phyloP scores from a whole-genome alignment of 495 filamentous ascomycete species.

The Stereocaulon alpinum region DNA sequence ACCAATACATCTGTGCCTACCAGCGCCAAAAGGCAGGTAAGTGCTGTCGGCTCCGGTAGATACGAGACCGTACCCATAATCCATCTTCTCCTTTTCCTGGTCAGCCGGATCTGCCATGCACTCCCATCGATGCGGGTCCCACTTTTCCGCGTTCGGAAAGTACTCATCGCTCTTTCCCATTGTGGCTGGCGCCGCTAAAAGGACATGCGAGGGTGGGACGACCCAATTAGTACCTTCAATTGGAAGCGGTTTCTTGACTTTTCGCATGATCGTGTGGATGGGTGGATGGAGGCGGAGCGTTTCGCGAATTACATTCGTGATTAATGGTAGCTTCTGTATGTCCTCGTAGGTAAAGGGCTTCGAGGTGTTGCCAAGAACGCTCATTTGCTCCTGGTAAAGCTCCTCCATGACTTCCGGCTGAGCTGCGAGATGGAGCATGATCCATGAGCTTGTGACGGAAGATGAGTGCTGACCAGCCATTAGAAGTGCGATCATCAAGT shows the following conservation, averaged over 20 bases:
- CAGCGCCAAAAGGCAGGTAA: conserved; percentile 94
- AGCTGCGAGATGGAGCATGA: conserved; percentile 66
- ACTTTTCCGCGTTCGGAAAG: conserved; percentile 70
- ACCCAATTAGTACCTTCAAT: conserved; percentile 69
- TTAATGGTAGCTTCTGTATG: conserved; percentile 59
- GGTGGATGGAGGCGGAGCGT: conserved; percentile 73
- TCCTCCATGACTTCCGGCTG: conserved; percentile 63
- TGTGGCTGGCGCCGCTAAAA: conserved; percentile 76
- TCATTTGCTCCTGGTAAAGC: conserved; percentile 63
- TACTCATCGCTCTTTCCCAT: conserved; percentile 58
- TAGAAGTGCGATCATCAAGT: conserved; percentile 84
- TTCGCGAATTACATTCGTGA: conserved; percentile 65
- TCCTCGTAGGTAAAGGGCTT: conserved; percentile 55
- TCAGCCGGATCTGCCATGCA: conserved; percentile 31
- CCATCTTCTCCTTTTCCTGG: conserved; percentile 63
- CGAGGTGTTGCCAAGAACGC: conserved; percentile 46
- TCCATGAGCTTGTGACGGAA: conserved; percentile 71
- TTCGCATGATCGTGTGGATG: conserved; percentile 78
- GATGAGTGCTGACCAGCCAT: conserved; percentile 89
- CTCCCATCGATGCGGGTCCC: conserved; percentile 89
- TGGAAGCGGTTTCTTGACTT: conserved; percentile 68
- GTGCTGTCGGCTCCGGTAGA: conserved; percentile 79
- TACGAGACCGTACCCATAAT: conserved; percentile 88
- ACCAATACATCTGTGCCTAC: conserved; percentile 89
- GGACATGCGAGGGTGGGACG: conserved; percentile 64